Evolutionary conservation across 495 filamentous ascomycete genomes (phyloP).

Genomic region (Penicillium atrosanguineum): DNA sequence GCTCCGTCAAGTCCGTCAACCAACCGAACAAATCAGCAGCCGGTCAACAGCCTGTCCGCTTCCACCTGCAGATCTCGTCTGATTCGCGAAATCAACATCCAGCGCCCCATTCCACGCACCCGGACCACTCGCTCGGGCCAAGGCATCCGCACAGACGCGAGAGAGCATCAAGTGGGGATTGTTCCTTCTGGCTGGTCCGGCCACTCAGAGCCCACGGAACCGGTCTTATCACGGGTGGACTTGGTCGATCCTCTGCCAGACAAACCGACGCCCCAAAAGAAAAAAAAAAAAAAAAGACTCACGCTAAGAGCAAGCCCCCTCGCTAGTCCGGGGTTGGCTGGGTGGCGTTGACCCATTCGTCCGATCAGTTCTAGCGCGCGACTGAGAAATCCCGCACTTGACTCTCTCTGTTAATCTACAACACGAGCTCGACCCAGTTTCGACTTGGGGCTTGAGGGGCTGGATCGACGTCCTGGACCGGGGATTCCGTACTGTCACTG

Average conservation of each 20-base stretch:
- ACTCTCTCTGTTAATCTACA: background rate
- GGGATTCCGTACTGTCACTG: too few species aligned
- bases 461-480: too few species aligned
- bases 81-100: constrained; percentile 21
- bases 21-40: background rate
- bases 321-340: constrained; percentile 1
- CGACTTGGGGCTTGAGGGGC: background rate
- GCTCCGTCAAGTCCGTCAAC: background rate
- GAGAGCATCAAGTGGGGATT: background rate
- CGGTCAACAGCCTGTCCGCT: too few species aligned
- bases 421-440: background rate
- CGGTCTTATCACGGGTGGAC: background rate
- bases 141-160: constrained; percentile 7
- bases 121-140: constrained; percentile 26
- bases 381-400: constrained; percentile 8
- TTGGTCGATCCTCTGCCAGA: background rate
- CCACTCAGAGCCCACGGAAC: too few species aligned
- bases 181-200: background rate
- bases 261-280: background rate
- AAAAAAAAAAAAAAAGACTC: background rate
- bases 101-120: constrained; percentile 19
- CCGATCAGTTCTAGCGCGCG: background rate
- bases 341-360: background rate
- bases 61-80: background rate
- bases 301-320: background rate